A percentile compares a stretch with the other conserved stretches of the same genome.
Evolutionary conservation across 208 protist species (phyloP).

Genomic region (Wallacemonas rigidus): DNA sequence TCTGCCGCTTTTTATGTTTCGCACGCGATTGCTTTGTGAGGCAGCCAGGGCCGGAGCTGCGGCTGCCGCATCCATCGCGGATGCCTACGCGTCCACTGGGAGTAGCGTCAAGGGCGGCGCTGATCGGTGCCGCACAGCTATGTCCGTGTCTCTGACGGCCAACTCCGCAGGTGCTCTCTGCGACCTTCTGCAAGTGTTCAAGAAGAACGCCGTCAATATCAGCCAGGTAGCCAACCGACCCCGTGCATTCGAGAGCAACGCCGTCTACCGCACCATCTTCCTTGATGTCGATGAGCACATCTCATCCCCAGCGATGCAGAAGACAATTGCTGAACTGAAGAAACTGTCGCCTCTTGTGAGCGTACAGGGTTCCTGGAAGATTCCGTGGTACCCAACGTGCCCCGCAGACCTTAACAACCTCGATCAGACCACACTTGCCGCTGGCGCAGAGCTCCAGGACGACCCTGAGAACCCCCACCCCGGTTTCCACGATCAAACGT

Average conservation of each 20-base stretch:
- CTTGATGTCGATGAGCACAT: slow-evolving; percentile 66
- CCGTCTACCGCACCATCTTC: slow-evolving; percentile 56
- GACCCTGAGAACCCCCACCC: slow-evolving; percentile 94
- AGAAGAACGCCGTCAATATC: slow-evolving; percentile 50
- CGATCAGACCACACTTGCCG: slow-evolving; percentile 82
- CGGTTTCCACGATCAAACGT: slow-evolving; percentile 94
- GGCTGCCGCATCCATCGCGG: slow-evolving; percentile 31
- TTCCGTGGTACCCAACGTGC: slow-evolving; percentile 75
- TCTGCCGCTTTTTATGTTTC: not conserved
- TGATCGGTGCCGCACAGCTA: slow-evolving; percentile 44
- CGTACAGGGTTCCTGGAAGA: slow-evolving; percentile 59
- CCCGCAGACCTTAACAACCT: slow-evolving; percentile 86
- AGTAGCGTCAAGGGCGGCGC: slow-evolving; percentile 50
- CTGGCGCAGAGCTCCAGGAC: slow-evolving; percentile 74
- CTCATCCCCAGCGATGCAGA: slow-evolving; percentile 36
- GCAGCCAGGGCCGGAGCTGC: slow-evolving; percentile 16
- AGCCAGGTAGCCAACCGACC: slow-evolving; percentile 59
- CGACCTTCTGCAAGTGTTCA: slow-evolving; percentile 49
- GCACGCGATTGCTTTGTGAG: slow-evolving; percentile 16
- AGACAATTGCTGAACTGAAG: slow-evolving; percentile 33
- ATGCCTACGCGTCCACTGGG: slow-evolving; percentile 50
- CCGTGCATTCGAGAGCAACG: slow-evolving; percentile 47
- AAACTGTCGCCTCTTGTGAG: slow-evolving; percentile 32
- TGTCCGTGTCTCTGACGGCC: slow-evolving; percentile 55
- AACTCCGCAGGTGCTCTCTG: slow-evolving; percentile 49